phyloP scores from a whole-genome alignment of 1,284 basidiomycete genomes.

The Moesziomyces sp. region DNA sequence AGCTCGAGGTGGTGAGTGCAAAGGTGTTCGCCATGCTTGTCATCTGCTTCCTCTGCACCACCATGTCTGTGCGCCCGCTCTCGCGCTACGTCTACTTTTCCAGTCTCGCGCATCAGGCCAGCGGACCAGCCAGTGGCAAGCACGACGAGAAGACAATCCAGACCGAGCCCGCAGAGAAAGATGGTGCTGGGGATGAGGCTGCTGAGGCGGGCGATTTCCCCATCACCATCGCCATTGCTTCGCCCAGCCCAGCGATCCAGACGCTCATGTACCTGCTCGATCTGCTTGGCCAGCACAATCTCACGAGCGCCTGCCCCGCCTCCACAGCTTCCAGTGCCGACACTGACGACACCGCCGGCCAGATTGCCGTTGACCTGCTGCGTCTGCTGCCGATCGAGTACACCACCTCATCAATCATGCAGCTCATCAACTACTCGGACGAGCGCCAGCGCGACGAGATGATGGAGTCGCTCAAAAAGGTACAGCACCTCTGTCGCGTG shows the following conservation, averaged over 20 bases:
- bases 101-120: conserved; percentile 10
- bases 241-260: conserved; percentile 41
- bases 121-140: neutral
- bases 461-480: conserved; percentile 44
- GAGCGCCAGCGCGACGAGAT: conserved; percentile 44
- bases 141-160: conserved; percentile 4
- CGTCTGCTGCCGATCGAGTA: conserved; percentile 44
- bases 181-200: neutral
- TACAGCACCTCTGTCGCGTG: conserved; percentile 27
- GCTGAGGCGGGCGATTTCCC: conserved; percentile 27
- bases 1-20: conserved; percentile 38
- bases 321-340: neutral
- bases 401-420: conserved; percentile 47
- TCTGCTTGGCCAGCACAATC: conserved; percentile 22
- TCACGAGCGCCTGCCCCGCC: no score
- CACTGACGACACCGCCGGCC: conserved; percentile 5
- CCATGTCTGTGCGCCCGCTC: conserved; percentile 44
- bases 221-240: conserved; percentile 48
- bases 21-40: conserved; percentile 54
- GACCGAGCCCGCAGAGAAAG: neutral
- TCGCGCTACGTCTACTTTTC: conserved; percentile 46
- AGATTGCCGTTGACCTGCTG: conserved; percentile 45
- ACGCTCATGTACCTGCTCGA: conserved; percentile 48
- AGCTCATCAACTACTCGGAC: conserved; percentile 44
- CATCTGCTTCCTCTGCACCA: conserved; percentile 49